Evolutionary conservation across 2,329 filamentous ascomycete species (phyloP), one percentile per base, ranked within the genome.

Genomic region (Tricladium varicosporioides): DNA sequence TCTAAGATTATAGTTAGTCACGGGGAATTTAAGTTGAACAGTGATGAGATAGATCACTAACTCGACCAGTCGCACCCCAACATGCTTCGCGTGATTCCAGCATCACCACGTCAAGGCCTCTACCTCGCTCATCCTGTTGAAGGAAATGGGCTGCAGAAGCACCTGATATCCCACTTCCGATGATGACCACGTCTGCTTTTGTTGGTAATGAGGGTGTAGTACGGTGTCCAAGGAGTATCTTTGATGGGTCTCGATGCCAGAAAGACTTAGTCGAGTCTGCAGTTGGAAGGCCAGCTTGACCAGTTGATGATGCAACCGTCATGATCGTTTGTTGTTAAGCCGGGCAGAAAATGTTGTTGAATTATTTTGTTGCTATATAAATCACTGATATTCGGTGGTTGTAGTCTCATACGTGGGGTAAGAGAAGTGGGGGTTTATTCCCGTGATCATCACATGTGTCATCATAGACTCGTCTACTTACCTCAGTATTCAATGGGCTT

Each of bases 51-150:
- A 8, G 8, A n/a, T 52, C 3, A 77, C 84, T 78, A 67, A 89
- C 87, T 67, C 89, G 75, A n/a, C 89, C 89, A 1, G 89, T 93
- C n/a, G 89, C 89, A 15, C 89, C 89, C 82, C 83, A 92, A 68
- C 89, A 92, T 3, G 86, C 88, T 75, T 92, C 89, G 65, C 89
- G 79, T 13, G 89, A 89, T 73, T 93, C 89, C 5, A 93, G 77
- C 76, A 92, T 80, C 5, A 92, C 77, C 7, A 92, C 80, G n/a
- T 73, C 77, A 57, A 79, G 74, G 5, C 59, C 54, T 36, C 60
- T 78, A 75, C 42, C 74, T 57, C 71, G 61, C 60, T 74, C 56
- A 75, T 77, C 67, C 74, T 80, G 71, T 59, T 67, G 60, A 51
- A 91, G 75, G 67, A 83, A 84, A 61, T 83, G 79, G 2, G 87